Evolutionary conservation across 345 rosid genomes (phyloP).

Genomic region (Tarenaya hassleriana): DNA sequence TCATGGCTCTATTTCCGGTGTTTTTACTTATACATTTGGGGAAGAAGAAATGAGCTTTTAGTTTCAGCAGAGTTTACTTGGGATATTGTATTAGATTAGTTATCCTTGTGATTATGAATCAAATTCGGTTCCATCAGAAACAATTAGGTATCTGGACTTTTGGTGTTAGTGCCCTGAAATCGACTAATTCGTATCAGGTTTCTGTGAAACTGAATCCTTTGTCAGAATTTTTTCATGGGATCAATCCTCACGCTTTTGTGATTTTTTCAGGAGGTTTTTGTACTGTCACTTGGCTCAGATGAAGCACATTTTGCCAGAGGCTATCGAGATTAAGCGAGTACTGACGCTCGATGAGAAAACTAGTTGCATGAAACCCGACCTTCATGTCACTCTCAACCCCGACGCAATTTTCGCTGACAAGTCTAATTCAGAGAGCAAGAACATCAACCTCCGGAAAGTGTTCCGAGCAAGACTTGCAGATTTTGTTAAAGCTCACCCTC

Average conservation of each 20-base stretch:
- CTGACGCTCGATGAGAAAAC: slow-evolving; percentile 54
- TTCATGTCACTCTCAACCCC: slow-evolving; percentile 47
- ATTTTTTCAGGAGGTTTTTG: slow-evolving; percentile 63
- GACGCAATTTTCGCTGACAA: slow-evolving; percentile 39
- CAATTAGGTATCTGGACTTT: too few species aligned
- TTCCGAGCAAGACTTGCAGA: slow-evolving; percentile 53
- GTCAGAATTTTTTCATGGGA: too few species aligned
- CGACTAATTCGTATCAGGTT: neutral
- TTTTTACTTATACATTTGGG: neutral
- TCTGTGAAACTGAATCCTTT: neutral
- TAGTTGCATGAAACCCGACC: slow-evolving; percentile 78
- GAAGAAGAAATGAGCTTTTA: too few species aligned
- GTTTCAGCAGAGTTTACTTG: too few species aligned
- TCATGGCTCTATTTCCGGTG: neutral
- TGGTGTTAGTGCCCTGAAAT: neutral
- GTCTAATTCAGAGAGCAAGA: slow-evolving; percentile 36
- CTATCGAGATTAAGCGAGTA: slow-evolving; percentile 54
- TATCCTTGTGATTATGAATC: too few species aligned
- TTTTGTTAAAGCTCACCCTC: slow-evolving; percentile 53
- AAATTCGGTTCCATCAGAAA: too few species aligned
- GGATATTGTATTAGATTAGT: too few species aligned
- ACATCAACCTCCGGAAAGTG: slow-evolving; percentile 44
- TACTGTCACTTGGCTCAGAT: slow-evolving; percentile 59
- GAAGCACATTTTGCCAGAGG: slow-evolving; percentile 77
- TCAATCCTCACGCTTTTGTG: too few species aligned